Conservation (phyloP, 805 yeast genomes). For the Pichia nanzhaoensis region DNA sequence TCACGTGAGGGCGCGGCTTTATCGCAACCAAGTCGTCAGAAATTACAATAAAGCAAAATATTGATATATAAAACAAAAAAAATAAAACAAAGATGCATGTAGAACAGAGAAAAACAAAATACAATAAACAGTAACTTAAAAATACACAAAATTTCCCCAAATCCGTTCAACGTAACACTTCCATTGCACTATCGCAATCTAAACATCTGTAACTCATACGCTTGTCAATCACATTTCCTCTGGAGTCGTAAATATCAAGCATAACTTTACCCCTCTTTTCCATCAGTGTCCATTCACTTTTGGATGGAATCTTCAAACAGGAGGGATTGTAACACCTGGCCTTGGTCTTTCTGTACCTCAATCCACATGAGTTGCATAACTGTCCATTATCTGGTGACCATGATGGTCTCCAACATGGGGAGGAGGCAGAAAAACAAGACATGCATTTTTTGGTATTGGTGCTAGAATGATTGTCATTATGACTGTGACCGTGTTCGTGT, state of each 20-base stretch:
- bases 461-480: neutral
- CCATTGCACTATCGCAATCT: slow-evolving; percentile 53
- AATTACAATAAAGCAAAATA: neutral
- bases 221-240: slow-evolving; percentile 9
- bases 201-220: slow-evolving; percentile 43
- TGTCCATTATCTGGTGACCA: slow-evolving; percentile 93
- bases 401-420: slow-evolving; percentile 98
- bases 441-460: slow-evolving; percentile 54
- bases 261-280: slow-evolving; percentile 53
- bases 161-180: slow-evolving; percentile 25
- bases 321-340: slow-evolving; percentile 73
- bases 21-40: too few species aligned
- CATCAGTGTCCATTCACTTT: slow-evolving; percentile 92
- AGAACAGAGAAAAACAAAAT: neutral
- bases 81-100: neutral
- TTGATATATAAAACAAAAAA: neutral
- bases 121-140: neutral
- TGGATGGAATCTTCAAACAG: slow-evolving; percentile 90
- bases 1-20: too few species aligned
- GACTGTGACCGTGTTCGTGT: neutral
- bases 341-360: slow-evolving; percentile 88
- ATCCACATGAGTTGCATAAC: slow-evolving; percentile 92
- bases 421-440: slow-evolving; percentile 83
- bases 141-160: neutral
- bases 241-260: slow-evolving; percentile 14